Conservation (phyloP, 441 rosid species). For the Gossypium trilobum region DNA sequence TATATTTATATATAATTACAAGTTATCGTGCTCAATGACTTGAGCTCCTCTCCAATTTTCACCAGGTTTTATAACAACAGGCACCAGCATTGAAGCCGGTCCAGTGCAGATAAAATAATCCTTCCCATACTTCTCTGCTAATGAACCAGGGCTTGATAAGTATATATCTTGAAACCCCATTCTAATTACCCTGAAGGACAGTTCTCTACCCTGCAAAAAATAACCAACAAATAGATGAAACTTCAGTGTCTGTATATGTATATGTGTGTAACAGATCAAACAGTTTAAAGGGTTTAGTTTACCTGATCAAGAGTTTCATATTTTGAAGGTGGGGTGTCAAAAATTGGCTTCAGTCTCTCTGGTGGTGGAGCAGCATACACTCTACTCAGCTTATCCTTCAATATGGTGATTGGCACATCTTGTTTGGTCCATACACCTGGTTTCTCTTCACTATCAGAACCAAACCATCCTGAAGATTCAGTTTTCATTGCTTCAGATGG, state of each 20-base stretch:
- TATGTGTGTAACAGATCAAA: neutral
- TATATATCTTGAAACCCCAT: slow-evolving; percentile 77
- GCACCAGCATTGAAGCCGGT: slow-evolving; percentile 68
- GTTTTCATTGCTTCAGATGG: slow-evolving; percentile 75
- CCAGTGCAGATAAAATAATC: slow-evolving; percentile 76
- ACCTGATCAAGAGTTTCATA: slow-evolving; percentile 95
- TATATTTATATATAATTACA: slow-evolving; percentile 28
- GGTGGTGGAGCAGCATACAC: slow-evolving; percentile 67
- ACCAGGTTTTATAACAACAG: slow-evolving; percentile 48
- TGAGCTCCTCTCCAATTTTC: slow-evolving; percentile 80
- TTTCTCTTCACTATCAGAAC: slow-evolving; percentile 49
- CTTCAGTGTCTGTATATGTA: neutral
- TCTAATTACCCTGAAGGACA: slow-evolving; percentile 69
- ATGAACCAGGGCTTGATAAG: slow-evolving; percentile 59
- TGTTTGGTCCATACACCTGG: slow-evolving; percentile 66
- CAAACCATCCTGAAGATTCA: slow-evolving; percentile 64
- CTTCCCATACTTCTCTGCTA: slow-evolving; percentile 51
- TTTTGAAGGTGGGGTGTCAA: slow-evolving; percentile 74
- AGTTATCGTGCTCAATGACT: slow-evolving; percentile 82
- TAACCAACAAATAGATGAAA: neutral
- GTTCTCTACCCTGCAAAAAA: slow-evolving; percentile 55
- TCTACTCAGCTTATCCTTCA: slow-evolving; percentile 67
- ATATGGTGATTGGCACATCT: slow-evolving; percentile 48
- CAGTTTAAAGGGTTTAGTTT: neutral
- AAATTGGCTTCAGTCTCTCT: slow-evolving; percentile 62